Evolutionary conservation across 106 monocot genomes (phyloP), one percentile per base, ranked within the genome.

Genomic region (Dendrobium chrysotoxum): DNA sequence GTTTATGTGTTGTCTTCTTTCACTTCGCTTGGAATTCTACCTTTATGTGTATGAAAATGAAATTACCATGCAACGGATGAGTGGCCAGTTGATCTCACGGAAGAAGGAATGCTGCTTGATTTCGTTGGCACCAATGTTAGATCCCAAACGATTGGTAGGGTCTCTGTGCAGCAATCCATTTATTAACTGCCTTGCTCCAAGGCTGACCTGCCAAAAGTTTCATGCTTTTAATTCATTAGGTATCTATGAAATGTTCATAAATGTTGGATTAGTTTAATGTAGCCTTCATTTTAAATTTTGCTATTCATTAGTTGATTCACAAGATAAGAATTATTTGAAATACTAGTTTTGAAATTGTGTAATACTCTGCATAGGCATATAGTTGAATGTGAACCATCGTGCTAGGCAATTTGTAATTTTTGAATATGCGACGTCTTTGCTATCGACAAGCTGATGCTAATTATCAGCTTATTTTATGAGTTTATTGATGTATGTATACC

Each of bases 21-120:
- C 16, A 71, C 16, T 71, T 71, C 1, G 28, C 16, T 30, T 4
- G 35, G 13, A 71, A 71, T 28, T 3, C 7, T 68, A 12, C 28
- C 26, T 68, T 15, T 15, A 71, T 26, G 35, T 31, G 28, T 31
- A 74, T 74, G 74, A 78, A 71, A 31, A n/a, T 75, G 47, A 53
- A 76, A 44, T 79, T 87, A 98, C 98, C 95, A 92, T 92, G 92
- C 92, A 91, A 40, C 94, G 94, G 72, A 98, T 90, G 75, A 98
- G 92, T 20, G 98, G 90, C 98, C 98, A 98, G 41, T 93, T 90
- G 41, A 98, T 95, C n/a, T 86, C 95, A 12, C 79, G 84, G 68
- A 98, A 98, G 81, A 98, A 98, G 47, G 92, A 86, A 75, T 98
- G 98, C 77, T 93, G 78, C 80, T 92, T 98, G 71, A 98, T 98